phyloP scores from a whole-genome alignment of 2,329 filamentous ascomycete genomes.

The Calonectria ilicicola region DNA sequence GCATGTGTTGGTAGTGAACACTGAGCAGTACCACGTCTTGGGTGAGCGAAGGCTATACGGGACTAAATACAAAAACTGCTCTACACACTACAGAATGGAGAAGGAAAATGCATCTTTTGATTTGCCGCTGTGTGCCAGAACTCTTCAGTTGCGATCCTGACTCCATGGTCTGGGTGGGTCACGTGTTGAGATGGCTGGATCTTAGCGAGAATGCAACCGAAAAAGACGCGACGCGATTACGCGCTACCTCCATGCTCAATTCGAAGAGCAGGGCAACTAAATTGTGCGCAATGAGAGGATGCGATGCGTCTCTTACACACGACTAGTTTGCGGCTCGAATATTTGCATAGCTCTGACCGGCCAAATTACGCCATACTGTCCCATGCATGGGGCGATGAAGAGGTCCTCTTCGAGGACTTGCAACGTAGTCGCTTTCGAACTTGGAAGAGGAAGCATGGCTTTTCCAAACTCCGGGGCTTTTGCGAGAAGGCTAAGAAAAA shows the following conservation, averaged over 20 bases:
- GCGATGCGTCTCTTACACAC: slow-evolving; percentile 21
- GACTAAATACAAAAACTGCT: too few species aligned
- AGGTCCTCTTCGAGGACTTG: slow-evolving; percentile 45
- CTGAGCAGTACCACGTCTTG: too few species aligned
- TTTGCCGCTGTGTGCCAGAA: too few species aligned
- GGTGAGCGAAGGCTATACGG: too few species aligned
- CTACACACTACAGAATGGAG: too few species aligned
- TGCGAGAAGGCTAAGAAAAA: slow-evolving; percentile 6
- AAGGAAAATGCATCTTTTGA: too few species aligned
- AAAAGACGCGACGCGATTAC: background rate
- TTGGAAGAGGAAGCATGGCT: slow-evolving; percentile 11
- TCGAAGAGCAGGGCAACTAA: too few species aligned
- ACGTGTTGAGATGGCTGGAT: too few species aligned
- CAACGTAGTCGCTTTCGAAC: slow-evolving; percentile 6
- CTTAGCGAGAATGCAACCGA: too few species aligned
- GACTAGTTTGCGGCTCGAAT: slow-evolving; percentile 3
- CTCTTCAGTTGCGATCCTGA: too few species aligned
- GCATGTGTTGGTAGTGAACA: too few species aligned
- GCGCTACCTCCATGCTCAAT: background rate
- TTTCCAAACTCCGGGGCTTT: slow-evolving; percentile 9
- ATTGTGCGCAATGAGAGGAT: background rate
- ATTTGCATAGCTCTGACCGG: background rate
- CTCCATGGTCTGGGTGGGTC: too few species aligned
- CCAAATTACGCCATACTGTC: slow-evolving; percentile 50
- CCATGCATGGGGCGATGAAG: slow-evolving; percentile 49